Evolutionary conservation across 768 basidiomycete genomes (phyloP).

Genomic region (Phylloporus rhodoxanthus): DNA sequence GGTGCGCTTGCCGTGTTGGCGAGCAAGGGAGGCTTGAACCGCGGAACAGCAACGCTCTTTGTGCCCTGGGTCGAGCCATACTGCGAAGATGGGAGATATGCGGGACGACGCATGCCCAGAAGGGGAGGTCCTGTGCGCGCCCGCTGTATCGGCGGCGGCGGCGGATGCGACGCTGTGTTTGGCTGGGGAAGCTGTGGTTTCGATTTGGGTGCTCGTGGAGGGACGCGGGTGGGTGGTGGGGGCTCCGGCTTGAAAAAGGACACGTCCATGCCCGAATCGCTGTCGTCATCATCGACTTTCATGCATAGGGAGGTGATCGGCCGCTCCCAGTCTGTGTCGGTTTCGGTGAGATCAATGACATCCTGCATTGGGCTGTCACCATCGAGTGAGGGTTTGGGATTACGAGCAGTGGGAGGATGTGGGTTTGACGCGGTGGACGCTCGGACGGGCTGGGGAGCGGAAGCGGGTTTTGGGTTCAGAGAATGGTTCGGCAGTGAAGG

Average conservation of each 20-base stretch:
- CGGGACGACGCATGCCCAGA: slow-evolving; percentile 26
- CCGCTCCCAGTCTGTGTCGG: slow-evolving; percentile 16
- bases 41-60: slow-evolving; percentile 14
- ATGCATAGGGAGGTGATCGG: slow-evolving; percentile 5
- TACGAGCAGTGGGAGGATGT: not conserved
- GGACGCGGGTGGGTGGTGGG: not conserved
- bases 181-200: slow-evolving; percentile 2
- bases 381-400: not conserved
- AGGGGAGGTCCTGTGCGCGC: slow-evolving; percentile 18
- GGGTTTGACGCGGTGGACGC: not conserved
- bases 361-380: slow-evolving; percentile 14
- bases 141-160: slow-evolving; percentile 11
- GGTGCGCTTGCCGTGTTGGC: not conserved
- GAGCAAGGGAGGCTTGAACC: slow-evolving; percentile 27
- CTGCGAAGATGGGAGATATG: slow-evolving; percentile 18
- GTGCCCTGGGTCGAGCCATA: slow-evolving; percentile 16
- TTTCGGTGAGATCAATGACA: slow-evolving; percentile 17
- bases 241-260: slow-evolving; percentile 12
- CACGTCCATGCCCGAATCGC: slow-evolving; percentile 14
- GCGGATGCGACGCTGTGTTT: not conserved
- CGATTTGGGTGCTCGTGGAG: not conserved
- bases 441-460: not conserved
- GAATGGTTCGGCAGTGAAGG: slow-evolving; percentile 6
- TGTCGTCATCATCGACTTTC: slow-evolving; percentile 14
- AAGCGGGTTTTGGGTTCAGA: slow-evolving; percentile 10